Percentiles rank a stretch among this genome's conserved stretches.
Conservation (phyloP, 2,329 filamentous ascomycete genomes). For the Ceratocystis cacaofunesta region DNA sequence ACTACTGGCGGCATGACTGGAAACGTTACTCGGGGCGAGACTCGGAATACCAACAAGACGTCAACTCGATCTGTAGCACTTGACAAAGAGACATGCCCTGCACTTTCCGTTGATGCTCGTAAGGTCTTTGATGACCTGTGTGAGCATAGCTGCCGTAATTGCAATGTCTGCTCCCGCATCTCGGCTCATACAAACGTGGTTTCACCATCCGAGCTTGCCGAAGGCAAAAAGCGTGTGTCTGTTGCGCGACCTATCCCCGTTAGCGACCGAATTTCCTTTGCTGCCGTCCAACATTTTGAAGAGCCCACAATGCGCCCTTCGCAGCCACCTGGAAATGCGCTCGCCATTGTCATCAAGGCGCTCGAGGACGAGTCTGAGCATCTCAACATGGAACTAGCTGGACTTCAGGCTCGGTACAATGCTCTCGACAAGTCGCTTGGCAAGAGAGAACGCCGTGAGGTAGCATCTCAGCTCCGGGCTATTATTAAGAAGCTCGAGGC, state of each 20-base stretch:
- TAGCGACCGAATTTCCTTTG: constrained; percentile 33
- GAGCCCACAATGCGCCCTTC: constrained; percentile 48
- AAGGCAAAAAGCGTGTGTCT: constrained; percentile 43
- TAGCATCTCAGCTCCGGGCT: constrained; percentile 46
- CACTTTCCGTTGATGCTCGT: constrained; percentile 37
- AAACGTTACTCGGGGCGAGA: constrained; percentile 7
- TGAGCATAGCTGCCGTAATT: constrained; percentile 41
- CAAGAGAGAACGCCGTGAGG: constrained; percentile 45
- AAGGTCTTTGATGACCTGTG: constrained; percentile 39
- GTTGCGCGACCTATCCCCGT: constrained; percentile 52
- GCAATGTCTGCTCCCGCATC: constrained; percentile 42
- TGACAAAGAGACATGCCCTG: constrained; percentile 26
- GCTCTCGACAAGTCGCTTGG: constrained; percentile 51
- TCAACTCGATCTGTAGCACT: background rate
- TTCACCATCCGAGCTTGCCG: constrained; percentile 26
- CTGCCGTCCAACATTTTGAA: constrained; percentile 23
- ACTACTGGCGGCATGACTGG: constrained; percentile 4
- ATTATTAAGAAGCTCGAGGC: constrained; percentile 50
- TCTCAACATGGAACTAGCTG: constrained; percentile 53
- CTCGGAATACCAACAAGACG: background rate
- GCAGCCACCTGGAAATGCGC: constrained; percentile 54
- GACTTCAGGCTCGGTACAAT: constrained; percentile 48
- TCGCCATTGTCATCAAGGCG: constrained; percentile 71
- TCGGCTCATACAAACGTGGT: constrained; percentile 29
- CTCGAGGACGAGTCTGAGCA: constrained; percentile 68